These are phyloP conservation scores for Paramecium biaurelia DNA, from an alignment of 73 alveolate genomes.

Conservation along the genomic window DNA sequence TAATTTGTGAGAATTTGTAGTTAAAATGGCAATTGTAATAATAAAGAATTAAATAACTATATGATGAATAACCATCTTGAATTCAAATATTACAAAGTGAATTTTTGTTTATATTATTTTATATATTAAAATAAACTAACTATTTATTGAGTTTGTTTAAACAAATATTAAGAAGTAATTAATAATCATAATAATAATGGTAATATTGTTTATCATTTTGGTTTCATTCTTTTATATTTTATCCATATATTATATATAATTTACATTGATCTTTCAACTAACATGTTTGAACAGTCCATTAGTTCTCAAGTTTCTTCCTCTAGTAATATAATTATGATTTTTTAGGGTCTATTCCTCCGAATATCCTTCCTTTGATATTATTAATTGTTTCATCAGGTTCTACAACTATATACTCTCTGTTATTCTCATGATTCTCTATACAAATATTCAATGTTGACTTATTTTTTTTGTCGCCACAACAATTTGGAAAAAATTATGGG, in stretches of 20 bases:
- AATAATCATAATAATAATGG: not conserved
- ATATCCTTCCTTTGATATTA: not conserved
- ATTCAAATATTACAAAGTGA: not conserved
- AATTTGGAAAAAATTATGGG: too few species aligned
- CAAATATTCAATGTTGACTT: too few species aligned
- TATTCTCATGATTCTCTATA: not conserved
- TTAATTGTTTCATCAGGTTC: not conserved
- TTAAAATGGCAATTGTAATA: not conserved
- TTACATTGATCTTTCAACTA: not conserved
- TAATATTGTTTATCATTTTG: not conserved
- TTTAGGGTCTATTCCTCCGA: not conserved
- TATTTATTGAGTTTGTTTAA: not conserved
- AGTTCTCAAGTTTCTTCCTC: not conserved
- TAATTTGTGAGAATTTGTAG: not conserved
- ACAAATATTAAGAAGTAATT: too few species aligned
- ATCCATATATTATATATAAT: not conserved
- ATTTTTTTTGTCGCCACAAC: too few species aligned
- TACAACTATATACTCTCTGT: not conserved
- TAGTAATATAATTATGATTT: not conserved
- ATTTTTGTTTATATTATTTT: not conserved
- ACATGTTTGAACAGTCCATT: not conserved
- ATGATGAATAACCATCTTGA: slow-evolving; percentile 14
- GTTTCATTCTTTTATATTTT: not conserved
- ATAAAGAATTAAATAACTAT: not conserved
- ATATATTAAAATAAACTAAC: not conserved